Conservation (phyloP, 2,329 filamentous ascomycete species). For the Cyphellophora attinorum region DNA sequence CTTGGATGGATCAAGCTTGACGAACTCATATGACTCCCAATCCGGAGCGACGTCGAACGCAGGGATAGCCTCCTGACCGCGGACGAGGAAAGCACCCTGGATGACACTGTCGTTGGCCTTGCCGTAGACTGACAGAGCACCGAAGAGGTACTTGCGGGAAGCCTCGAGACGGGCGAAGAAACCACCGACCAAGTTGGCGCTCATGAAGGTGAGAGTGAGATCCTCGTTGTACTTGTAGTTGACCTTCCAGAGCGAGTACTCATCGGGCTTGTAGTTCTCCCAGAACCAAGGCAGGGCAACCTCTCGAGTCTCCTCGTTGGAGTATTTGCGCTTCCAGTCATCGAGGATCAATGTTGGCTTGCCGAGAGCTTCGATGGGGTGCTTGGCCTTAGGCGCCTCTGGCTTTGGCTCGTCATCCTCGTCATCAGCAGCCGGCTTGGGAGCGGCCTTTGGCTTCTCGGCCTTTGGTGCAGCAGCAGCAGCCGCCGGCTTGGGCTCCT, state of each 20-base stretch:
- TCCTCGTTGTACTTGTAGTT: constrained; percentile 99
- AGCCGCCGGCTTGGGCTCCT: constrained; percentile 59
- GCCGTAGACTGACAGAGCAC: constrained; percentile 80
- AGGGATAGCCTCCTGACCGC: constrained; percentile 73
- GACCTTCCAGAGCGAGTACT: constrained; percentile 90
- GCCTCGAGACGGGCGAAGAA: constrained; percentile 96
- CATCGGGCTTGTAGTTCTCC: constrained; percentile 86
- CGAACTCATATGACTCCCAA: constrained; percentile 92
- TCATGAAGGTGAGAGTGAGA: constrained; percentile 97
- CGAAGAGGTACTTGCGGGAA: constrained; percentile 97
- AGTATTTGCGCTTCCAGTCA: constrained; percentile 99
- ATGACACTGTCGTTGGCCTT: constrained; percentile 81
- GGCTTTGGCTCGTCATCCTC: constrained; percentile 52
- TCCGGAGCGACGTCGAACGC: constrained; percentile 97
- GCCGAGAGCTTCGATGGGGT: constrained; percentile 79
- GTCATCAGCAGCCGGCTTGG: constrained; percentile 44
- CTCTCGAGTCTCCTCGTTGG: constrained; percentile 78
- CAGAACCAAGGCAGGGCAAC: constrained; percentile 95
- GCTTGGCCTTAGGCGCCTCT: constrained; percentile 81
- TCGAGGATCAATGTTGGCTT: constrained; percentile 76
- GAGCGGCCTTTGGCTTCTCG: constrained; percentile 34
- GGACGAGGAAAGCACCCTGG: constrained; percentile 87
- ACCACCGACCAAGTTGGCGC: constrained; percentile 93
- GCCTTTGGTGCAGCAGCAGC: constrained; percentile 39
- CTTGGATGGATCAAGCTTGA: constrained; percentile 86